phyloP scores from a whole-genome alignment of 2,329 filamentous ascomycete genomes.

The Cladosporium halotolerans region DNA sequence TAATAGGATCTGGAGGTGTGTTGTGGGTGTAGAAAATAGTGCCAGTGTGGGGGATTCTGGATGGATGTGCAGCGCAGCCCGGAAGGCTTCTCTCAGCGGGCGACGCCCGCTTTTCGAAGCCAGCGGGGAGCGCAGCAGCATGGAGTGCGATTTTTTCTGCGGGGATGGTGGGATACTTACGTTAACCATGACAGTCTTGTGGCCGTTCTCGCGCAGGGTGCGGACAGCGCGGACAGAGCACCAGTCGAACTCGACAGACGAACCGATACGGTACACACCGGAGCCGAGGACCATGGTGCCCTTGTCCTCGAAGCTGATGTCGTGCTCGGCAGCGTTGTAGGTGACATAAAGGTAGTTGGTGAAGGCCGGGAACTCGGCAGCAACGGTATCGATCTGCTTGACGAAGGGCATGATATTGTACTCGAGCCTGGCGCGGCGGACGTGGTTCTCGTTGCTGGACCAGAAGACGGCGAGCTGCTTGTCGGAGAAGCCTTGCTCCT shows the following conservation, averaged over 20 bases:
- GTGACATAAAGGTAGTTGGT: constrained; percentile 97
- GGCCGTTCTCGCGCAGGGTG: constrained; percentile 73
- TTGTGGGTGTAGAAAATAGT: too few species aligned
- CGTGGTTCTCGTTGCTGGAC: constrained; percentile 87
- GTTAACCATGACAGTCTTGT: constrained; percentile 96
- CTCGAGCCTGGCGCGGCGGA: constrained; percentile 78
- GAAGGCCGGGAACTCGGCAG: constrained; percentile 87
- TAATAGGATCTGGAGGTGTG: too few species aligned
- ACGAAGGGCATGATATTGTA: constrained; percentile 80
- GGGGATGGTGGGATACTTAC: constrained; percentile 15
- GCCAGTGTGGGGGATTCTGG: too few species aligned
- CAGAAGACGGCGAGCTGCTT: constrained; percentile 89
- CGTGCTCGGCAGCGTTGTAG: constrained; percentile 84
- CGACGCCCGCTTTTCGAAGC: neutral
- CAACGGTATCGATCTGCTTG: constrained; percentile 98
- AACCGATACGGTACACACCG: constrained; percentile 94
- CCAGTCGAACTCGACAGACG: constrained; percentile 98
- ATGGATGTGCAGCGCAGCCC: too few species aligned
- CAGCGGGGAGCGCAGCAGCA: neutral
- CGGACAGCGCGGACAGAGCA: constrained; percentile 92
- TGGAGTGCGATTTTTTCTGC: neutral
- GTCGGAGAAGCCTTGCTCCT: constrained; percentile 91
- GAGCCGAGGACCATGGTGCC: constrained; percentile 95
- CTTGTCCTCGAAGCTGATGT: constrained; percentile 77
- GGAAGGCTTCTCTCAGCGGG: neutral